Percentiles rank a stretch among this genome's conserved stretches.
Evolutionary conservation across 2,329 filamentous ascomycete genomes (phyloP).

Genomic region (Eutypa lata): DNA sequence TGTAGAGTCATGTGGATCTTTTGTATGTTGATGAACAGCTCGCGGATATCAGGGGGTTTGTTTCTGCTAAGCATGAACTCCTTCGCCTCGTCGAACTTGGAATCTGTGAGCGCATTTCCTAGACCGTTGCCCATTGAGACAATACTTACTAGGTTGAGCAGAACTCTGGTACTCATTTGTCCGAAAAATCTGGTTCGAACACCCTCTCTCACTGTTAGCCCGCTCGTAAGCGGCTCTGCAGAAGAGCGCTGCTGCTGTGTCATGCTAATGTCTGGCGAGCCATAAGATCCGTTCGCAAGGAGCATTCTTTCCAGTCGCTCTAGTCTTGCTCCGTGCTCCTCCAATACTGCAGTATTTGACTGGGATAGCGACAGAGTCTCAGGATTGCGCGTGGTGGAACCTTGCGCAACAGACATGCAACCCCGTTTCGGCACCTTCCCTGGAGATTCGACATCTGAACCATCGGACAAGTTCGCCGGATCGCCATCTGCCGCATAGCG

Average conservation of each 20-base stretch:
- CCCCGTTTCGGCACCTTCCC: slow-evolving; percentile 23
- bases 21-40: slow-evolving; percentile 43
- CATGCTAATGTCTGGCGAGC: slow-evolving; percentile 19
- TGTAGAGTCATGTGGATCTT: slow-evolving; percentile 47
- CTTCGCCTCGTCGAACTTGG: slow-evolving; percentile 52
- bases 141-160: slow-evolving; percentile 50
- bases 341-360: slow-evolving; percentile 30
- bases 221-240: slow-evolving; percentile 43
- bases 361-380: slow-evolving; percentile 28
- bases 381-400: slow-evolving; percentile 20
- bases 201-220: slow-evolving; percentile 48
- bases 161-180: slow-evolving; percentile 49
- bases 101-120: slow-evolving; percentile 6
- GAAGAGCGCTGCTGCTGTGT: slow-evolving; percentile 21
- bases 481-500: slow-evolving; percentile 51
- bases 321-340: slow-evolving; percentile 48
- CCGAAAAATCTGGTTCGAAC: slow-evolving; percentile 50
- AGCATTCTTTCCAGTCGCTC: slow-evolving; percentile 53
- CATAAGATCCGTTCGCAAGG: slow-evolving; percentile 36
- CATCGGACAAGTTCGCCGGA: slow-evolving; percentile 45
- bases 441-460: slow-evolving; percentile 35
- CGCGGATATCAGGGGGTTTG: slow-evolving; percentile 37
- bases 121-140: not conserved
- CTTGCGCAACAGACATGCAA: slow-evolving; percentile 9
- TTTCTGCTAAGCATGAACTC: slow-evolving; percentile 44